A percentile compares a stretch with the other conserved stretches of the same genome.
Conservation (phyloP, 116 monocot species). For the Zostera marina region DNA sequence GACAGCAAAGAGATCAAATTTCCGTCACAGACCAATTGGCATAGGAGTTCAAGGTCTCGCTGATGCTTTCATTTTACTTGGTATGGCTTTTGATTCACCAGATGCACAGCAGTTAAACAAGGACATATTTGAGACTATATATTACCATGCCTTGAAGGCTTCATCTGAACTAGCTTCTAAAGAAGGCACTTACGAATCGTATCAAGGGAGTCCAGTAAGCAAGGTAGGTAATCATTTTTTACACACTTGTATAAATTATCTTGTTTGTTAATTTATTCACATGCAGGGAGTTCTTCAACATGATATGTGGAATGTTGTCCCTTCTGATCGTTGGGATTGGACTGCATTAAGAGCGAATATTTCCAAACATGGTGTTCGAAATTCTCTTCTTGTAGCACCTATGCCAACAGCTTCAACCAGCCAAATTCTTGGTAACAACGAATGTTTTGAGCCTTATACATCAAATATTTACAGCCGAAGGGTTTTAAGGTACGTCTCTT, state of each 20-base stretch:
- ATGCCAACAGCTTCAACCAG: conserved; percentile 99
- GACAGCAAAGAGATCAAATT: conserved; percentile 76
- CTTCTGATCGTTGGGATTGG: conserved; percentile 88
- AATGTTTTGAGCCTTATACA: conserved; percentile 96
- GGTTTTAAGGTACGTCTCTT: conserved; percentile 51
- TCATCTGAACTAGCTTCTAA: conserved; percentile 66
- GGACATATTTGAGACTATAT: conserved; percentile 92
- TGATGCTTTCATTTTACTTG: conserved; percentile 88
- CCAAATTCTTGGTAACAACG: conserved; percentile 97
- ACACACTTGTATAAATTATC: neutral
- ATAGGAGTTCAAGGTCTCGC: conserved; percentile 95
- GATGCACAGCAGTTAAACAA: conserved; percentile 85
- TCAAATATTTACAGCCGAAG: conserved; percentile 94
- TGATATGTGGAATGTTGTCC: conserved; percentile 86
- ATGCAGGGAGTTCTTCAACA: conserved; percentile 78
- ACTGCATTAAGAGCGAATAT: conserved; percentile 44
- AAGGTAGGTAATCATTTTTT: conserved; percentile 36
- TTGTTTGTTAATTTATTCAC: neutral
- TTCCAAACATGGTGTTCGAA: conserved; percentile 63
- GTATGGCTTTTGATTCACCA: conserved; percentile 92
- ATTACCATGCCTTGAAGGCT: conserved; percentile 76
- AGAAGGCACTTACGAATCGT: conserved; percentile 86
- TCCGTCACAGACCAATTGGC: conserved; percentile 82
- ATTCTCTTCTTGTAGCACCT: conserved; percentile 92
- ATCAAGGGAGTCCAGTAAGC: conserved; percentile 76